These are phyloP conservation scores for Verbascum thapsus DNA, from an alignment of 257 asterid genomes.

Conservation along the genomic window DNA sequence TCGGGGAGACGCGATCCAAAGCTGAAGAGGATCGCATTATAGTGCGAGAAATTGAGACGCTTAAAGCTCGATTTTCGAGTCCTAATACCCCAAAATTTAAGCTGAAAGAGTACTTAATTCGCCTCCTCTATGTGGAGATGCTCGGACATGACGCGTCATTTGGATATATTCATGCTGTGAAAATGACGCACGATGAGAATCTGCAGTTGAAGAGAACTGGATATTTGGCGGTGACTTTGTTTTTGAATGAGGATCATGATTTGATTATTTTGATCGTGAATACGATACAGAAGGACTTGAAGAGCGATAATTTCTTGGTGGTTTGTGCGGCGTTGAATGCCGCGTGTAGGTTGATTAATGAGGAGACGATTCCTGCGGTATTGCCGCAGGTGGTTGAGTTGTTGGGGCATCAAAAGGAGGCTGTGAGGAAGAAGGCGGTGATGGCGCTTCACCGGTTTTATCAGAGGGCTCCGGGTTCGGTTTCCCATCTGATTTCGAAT, in stretches of 20 bases:
- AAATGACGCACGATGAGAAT: conserved; percentile 94
- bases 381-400: conserved; percentile 90
- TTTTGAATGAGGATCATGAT: conserved; percentile 91
- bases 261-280: conserved; percentile 90
- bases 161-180: conserved; percentile 95
- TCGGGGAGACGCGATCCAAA: conserved; percentile 96
- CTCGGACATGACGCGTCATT: conserved; percentile 95
- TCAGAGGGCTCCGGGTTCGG: conserved; percentile 82
- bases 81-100: conserved; percentile 86
- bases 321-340: conserved; percentile 89
- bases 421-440: conserved; percentile 93
- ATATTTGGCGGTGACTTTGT: conserved; percentile 86
- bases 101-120: conserved; percentile 83
- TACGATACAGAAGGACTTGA: conserved; percentile 97
- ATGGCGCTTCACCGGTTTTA: conserved; percentile 94
- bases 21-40: conserved; percentile 97
- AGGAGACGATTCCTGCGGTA: conserved; percentile 98
- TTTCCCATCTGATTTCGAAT: conserved; percentile 77
- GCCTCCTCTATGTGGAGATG: conserved; percentile 91
- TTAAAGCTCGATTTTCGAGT: conserved; percentile 62
- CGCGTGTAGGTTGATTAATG: conserved; percentile 86
- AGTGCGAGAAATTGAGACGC: conserved; percentile 81
- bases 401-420: conserved; percentile 83
- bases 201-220: conserved; percentile 78
- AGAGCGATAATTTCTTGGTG: conserved; percentile 82